Percentiles rank a stretch among this genome's conserved stretches.
Conservation (phyloP, 169 alveolate species). For the Plasmodium reichenowi region DNA sequence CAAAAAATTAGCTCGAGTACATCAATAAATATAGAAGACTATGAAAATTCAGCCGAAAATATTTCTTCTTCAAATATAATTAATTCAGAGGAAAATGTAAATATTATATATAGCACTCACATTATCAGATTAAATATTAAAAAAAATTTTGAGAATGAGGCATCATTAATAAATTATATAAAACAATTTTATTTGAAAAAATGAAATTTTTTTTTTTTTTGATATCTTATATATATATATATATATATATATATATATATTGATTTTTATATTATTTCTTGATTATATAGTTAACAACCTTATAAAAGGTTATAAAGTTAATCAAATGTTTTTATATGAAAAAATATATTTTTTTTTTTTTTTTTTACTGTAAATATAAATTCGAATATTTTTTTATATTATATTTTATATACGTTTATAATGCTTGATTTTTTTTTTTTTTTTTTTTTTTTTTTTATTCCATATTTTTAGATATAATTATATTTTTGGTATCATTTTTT, state of each 20-base stretch:
- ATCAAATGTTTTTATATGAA: no score
- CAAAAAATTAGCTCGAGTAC: slow-evolving; percentile 46
- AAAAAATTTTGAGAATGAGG: slow-evolving; percentile 66
- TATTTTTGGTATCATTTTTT: no score
- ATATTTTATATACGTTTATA: no score
- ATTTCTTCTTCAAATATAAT: not conserved
- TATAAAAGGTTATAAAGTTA: no score
- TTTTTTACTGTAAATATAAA: no score
- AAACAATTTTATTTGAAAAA: slow-evolving; percentile 53
- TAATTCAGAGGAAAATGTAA: slow-evolving; percentile 15
- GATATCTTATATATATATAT: not conserved
- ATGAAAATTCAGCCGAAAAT: slow-evolving; percentile 36
- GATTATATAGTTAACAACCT: no score
- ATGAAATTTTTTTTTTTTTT: not conserved
- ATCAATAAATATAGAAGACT: slow-evolving; percentile 4
- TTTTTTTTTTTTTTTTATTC: no score
- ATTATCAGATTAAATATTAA: slow-evolving; percentile 43
- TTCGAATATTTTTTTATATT: no score
- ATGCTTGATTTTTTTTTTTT: no score
- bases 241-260: not conserved
- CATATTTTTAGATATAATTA: no score
- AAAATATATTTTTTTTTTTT: no score
- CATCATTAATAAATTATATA: slow-evolving; percentile 53
- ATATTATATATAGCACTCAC: slow-evolving; percentile 48
- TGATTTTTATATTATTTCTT: not conserved